Base-by-base conservation (phyloP, 306 rosid genomes). In the Prunus kanzakura region DNA sequence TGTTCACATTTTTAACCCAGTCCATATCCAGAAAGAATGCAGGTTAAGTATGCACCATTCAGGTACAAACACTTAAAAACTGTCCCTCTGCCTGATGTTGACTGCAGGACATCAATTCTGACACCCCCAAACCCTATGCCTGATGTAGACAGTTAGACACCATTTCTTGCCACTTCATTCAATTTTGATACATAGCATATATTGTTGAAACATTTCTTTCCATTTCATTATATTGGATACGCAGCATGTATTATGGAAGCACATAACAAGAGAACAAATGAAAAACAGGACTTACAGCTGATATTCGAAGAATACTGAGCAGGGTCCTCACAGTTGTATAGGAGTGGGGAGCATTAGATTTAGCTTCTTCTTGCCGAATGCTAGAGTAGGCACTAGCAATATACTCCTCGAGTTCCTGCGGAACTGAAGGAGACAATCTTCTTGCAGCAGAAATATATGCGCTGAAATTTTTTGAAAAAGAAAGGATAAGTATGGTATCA, bases 341-440 rank as follows among this genome's bases (percentile, higher is more conserved):
- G 75, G 99, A 89, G 84, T 96, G 98, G 19, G 99, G 98, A 72
- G 96, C 74, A 52, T 82, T 87, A 14, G 98, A 91, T 79, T 87
- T 92, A 74, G 97, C 93, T 87, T 92, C 99, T 79, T 96, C 99
- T 84, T 96, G 98, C 64, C 99, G 89, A 81, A 96, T 91, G 80
- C 86, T 75, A 46, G 93, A 91, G 87, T 96, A 92, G 49, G 99
- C 99, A 75, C 84, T 92, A 27, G 99, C 98, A 83, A 96, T 81
- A 79, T 96, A 96, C 88, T 92, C 99, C 88, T 91, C 97, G 54
- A 96, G 84, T 66, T 91, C 97, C 87, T 51, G 80, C 47, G 98
- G 97, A 69, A 91, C 84, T 80, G 82, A 84, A 45, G 99, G 98
- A 76, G 99, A 92, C 78, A 86, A 73, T 81, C 97, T 92, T 84